Conservation (phyloP, 495 filamentous ascomycete genomes). For the Jackrogersella minutella region DNA sequence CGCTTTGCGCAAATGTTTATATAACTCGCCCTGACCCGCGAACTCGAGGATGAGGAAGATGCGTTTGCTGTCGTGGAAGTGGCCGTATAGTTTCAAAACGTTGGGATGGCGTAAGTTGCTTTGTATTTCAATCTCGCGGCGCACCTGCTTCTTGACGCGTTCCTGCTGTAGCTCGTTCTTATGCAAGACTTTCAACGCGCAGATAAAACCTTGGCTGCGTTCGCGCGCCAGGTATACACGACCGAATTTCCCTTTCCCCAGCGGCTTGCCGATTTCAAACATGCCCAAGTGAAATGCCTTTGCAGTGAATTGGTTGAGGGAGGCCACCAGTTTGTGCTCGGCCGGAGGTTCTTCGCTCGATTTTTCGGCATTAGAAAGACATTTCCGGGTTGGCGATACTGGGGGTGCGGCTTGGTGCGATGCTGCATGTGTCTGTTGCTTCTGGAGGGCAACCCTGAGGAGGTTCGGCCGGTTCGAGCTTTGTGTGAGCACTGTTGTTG, state of each 20-base stretch:
- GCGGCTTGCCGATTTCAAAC: slow-evolving; percentile 29
- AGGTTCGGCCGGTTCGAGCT: not conserved
- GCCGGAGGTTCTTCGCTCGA: not conserved
- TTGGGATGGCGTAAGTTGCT: slow-evolving; percentile 23
- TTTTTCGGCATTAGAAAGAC: not conserved
- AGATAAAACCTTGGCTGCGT: slow-evolving; percentile 13
- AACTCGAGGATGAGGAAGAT: slow-evolving; percentile 28
- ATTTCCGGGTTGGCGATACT: not conserved
- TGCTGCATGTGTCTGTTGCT: not conserved
- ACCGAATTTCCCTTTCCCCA: slow-evolving; percentile 30
- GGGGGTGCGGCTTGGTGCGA: not conserved
- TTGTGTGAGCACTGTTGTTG: not conserved
- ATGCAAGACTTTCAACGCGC: slow-evolving; percentile 30
- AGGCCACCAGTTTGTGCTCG: not conserved
- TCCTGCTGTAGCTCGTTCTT: slow-evolving; percentile 5
- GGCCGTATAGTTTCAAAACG: slow-evolving; percentile 18
- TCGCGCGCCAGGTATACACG: slow-evolving; percentile 27
- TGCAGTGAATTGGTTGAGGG: not conserved
- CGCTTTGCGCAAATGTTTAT: slow-evolving; percentile 1
- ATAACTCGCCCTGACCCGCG: slow-evolving; percentile 15
- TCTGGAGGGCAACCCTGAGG: not conserved
- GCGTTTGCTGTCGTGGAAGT: slow-evolving; percentile 22
- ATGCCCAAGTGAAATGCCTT: slow-evolving; percentile 8
- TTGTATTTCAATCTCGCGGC: slow-evolving; percentile 31
- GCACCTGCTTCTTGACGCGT: slow-evolving; percentile 10